Evolutionary conservation across 345 rosid genomes (phyloP).

Genomic region (Turnera subulata): DNA sequence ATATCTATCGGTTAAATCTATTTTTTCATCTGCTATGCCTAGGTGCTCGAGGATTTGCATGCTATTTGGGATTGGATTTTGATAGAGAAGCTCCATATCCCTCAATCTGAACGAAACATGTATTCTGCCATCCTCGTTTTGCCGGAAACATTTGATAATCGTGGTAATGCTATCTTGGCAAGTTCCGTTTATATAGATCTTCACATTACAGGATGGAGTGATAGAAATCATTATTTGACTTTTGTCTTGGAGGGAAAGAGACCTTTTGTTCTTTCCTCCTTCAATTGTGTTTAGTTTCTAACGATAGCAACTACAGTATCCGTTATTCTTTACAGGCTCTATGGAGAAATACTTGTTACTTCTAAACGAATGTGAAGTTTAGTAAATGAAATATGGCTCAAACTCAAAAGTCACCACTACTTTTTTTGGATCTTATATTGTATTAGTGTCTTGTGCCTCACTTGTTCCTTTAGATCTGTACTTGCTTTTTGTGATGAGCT

Average conservation of each 20-base stretch:
- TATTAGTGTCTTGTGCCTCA: too few species aligned
- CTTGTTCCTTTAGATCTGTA: too few species aligned
- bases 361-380: too few species aligned
- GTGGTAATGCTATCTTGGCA: slow-evolving; percentile 43
- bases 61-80: slow-evolving; percentile 91
- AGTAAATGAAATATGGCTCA: too few species aligned
- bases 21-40: slow-evolving; percentile 6
- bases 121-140: slow-evolving; percentile 81
- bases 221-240: background rate
- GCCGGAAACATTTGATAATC: slow-evolving; percentile 80
- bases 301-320: too few species aligned
- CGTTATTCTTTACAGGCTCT: too few species aligned
- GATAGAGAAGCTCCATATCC: slow-evolving; percentile 60
- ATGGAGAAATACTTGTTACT: too few species aligned
- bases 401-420: too few species aligned
- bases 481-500: too few species aligned
- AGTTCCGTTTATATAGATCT: background rate
- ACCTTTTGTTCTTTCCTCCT: background rate
- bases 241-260: background rate
- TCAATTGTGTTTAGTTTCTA: too few species aligned
- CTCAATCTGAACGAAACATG: slow-evolving; percentile 55
- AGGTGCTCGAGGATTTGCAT: slow-evolving; percentile 82
- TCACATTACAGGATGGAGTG: background rate
- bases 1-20: background rate
- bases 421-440: too few species aligned